Percentiles rank a stretch among this genome's conserved stretches.
phyloP scores from a whole-genome alignment of 345 rosid species.

The Rhodamnia rubescens region DNA sequence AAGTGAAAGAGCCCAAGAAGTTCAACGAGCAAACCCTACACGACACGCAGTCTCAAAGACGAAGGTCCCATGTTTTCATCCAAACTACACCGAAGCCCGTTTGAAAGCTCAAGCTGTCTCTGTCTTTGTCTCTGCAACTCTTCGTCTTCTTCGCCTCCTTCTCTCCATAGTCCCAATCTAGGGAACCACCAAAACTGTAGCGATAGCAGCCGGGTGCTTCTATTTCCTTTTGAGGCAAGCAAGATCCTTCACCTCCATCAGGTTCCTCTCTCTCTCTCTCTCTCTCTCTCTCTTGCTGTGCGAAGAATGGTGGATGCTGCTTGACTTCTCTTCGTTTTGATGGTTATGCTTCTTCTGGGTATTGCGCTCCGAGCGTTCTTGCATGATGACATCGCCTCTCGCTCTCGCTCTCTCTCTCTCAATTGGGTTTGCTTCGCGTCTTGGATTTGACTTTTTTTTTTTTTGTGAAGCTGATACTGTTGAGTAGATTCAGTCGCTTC shows the following conservation, averaged over 20 bases:
- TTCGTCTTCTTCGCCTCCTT: background rate
- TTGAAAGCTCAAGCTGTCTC: background rate
- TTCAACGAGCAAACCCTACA: background rate
- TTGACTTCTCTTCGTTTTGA: background rate
- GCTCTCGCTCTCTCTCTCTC: no score
- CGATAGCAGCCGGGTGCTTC: background rate
- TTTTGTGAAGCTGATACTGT: background rate
- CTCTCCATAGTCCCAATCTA: background rate
- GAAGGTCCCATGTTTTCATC: background rate
- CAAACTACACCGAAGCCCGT: background rate
- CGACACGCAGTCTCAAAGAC: background rate
- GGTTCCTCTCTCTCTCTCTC: background rate
- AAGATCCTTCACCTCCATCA: background rate
- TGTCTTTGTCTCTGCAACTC: background rate
- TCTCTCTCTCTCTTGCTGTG: background rate
- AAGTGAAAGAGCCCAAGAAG: background rate
- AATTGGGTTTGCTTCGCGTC: background rate
- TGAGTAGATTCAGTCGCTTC: background rate
- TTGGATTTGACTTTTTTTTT: background rate
- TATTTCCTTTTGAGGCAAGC: background rate
- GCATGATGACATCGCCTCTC: background rate
- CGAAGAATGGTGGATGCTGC: background rate
- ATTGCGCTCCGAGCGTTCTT: background rate
- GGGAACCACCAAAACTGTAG: background rate
- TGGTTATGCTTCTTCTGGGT: background rate